Evolutionary conservation across 2,329 filamentous ascomycete genomes (phyloP).

Genomic region (Biscogniauxia marginata): DNA sequence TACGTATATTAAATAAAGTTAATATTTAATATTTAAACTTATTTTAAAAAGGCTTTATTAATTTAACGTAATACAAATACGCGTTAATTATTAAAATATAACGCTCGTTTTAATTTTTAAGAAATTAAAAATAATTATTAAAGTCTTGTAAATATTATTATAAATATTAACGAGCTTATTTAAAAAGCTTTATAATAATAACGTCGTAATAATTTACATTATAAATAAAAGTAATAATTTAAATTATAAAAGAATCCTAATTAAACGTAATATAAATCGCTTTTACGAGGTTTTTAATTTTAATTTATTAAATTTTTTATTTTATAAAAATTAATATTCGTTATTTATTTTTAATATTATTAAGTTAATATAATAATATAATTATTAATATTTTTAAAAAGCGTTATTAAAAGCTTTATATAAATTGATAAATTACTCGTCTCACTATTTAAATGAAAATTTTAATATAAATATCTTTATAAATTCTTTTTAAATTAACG

Average conservation of each 20-base stretch:
- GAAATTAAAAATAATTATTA: not conserved
- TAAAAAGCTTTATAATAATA: not conserved
- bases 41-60: not conserved
- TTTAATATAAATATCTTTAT: too few species aligned
- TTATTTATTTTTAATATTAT: too few species aligned
- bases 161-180: not conserved
- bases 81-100: too few species aligned
- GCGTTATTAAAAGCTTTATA: too few species aligned
- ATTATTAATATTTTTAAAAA: too few species aligned
- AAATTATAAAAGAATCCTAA: not conserved
- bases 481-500: too few species aligned
- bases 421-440: too few species aligned
- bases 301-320: too few species aligned
- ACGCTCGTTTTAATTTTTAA: not conserved
- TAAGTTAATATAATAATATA: too few species aligned
- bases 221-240: not conserved
- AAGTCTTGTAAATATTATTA: not conserved
- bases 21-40: not conserved
- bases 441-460: too few species aligned
- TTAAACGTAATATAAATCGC: too few species aligned
- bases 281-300: not conserved
- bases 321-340: too few species aligned
- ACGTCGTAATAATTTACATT: not conserved
- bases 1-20: not conserved
- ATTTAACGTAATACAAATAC: not conserved